These are phyloP conservation scores for Pythium folliculosum DNA, from an alignment of 352 stramenopile genomes.

Conservation along the genomic window DNA sequence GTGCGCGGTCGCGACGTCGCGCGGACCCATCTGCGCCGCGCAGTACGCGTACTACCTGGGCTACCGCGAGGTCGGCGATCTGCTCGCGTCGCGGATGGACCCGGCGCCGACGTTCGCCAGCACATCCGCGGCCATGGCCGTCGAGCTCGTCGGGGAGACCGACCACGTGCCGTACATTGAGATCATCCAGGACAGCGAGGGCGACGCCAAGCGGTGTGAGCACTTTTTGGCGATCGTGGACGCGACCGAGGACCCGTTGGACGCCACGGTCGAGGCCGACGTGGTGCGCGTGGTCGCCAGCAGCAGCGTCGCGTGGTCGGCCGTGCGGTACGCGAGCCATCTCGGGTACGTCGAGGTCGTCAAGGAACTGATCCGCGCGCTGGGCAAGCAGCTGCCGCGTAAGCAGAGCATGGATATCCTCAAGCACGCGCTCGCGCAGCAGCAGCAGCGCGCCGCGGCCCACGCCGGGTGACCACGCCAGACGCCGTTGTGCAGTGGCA, in stretches of 20 bases:
- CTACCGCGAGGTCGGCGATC: conserved; percentile 17
- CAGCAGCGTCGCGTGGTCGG: not conserved
- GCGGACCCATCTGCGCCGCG: conserved; percentile 4
- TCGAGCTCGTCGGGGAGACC: conserved; percentile 8
- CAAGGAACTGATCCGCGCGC: conserved; percentile 4
- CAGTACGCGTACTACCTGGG: conserved; percentile 33
- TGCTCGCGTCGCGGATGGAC: conserved; percentile 15
- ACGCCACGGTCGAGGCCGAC: conserved; percentile 5
- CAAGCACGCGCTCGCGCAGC: conserved; percentile 13
- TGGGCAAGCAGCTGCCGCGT: conserved; percentile 14
- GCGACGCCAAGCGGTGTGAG: conserved; percentile 7
- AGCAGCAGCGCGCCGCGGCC: not conserved
- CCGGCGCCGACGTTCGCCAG: not conserved
- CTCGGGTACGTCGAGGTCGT: conserved; percentile 15
- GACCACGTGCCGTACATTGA: conserved; percentile 19
- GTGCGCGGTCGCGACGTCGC: not conserved
- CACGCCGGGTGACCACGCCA: not conserved
- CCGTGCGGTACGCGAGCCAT: conserved; percentile 17
- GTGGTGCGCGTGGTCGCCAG: conserved; percentile 10
- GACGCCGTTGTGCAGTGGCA: too few relatives aligned
- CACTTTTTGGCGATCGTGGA: conserved; percentile 14
- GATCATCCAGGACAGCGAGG: conserved; percentile 14
- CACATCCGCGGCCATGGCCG: conserved; percentile 4
- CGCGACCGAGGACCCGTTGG: not conserved
- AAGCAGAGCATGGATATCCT: conserved; percentile 8